Evolutionary conservation across 108 stramenopile genomes (phyloP), one percentile per base, ranked within the genome.

Genomic region (Stephanodiscus triporus): DNA sequence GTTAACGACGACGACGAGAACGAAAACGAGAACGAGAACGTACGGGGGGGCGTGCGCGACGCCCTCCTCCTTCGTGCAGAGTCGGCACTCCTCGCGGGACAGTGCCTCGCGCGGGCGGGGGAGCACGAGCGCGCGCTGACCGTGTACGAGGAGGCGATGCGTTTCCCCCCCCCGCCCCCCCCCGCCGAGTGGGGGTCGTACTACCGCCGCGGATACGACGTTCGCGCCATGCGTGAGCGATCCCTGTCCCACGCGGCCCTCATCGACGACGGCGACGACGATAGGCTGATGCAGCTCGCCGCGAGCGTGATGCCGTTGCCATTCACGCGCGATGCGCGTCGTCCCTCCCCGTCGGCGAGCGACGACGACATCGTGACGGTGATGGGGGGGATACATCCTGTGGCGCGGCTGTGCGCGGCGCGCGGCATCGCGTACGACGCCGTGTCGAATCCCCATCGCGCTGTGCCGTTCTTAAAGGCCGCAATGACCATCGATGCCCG

Each of bases 401-500:
- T 94, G 14, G 74, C 93, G 20, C 73, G 89, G 2, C 73, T 94
- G 6, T 88, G 84, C 54, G 43, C 68, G 10, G 79, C 74, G 60
- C 72, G 89, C 7, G 93, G 86, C 30, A 74, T 66, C 10, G 90
- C 88, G 38, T 89, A 86, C 63, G 77, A 86, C 37, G 87, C 86
- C 62, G 68, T 86, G 14, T 88, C 88, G 6, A 90, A 94, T 82
- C 86, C 87, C 11, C 71, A 77, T 20, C 82, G 93, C 17, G 89
- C 90, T 13, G 66, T 88, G 10, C 48, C 81, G 0, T 94, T 82
- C 47, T 81, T 88, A 60, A 85, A 79, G 62, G 70, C 83, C 23
- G 87, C 91, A 4, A 62, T 94, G 20, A 58, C 76, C 23, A 82
- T 91, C 19, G 93, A 94, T 82, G 56, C 75, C 9, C 66, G 73